Conservation (phyloP, 2,329 filamentous ascomycete genomes). For the Alternaria rosae region DNA sequence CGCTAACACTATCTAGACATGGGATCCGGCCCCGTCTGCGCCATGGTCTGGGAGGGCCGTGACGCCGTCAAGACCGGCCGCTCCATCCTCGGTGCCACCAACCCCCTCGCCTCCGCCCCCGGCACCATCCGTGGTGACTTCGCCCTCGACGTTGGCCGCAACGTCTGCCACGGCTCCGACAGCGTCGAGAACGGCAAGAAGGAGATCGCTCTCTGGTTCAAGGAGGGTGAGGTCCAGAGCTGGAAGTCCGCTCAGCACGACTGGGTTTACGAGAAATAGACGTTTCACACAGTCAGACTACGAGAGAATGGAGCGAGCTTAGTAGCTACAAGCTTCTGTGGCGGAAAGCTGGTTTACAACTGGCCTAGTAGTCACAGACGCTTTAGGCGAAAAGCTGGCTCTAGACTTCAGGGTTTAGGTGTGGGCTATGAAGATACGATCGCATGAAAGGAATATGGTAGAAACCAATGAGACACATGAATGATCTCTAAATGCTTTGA, state of each 20-base stretch:
- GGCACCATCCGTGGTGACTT: constrained; percentile 98
- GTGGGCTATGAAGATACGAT: constrained; percentile 29
- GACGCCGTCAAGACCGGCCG: constrained; percentile 99
- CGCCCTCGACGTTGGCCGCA: constrained; percentile 90
- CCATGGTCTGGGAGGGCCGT: constrained; percentile 99
- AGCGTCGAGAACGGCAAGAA: constrained; percentile 98
- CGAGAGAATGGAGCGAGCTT: background rate
- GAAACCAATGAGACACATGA: constrained; percentile 34
- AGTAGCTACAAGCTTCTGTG: constrained; percentile 4
- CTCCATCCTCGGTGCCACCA: constrained; percentile 96
- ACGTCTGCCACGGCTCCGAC: constrained; percentile 99
- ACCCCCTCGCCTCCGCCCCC: constrained; percentile 91
- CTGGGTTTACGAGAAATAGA: constrained; percentile 95
- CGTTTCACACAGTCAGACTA: background rate
- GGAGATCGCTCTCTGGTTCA: constrained; percentile 99
- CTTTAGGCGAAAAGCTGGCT: background rate
- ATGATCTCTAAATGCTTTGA: constrained; percentile 23
- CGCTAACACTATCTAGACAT: constrained; percentile 71
- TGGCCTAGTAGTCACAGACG: constrained; percentile 3
- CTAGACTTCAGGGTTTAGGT: background rate
- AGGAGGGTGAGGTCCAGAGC: constrained; percentile 80
- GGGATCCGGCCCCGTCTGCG: constrained; percentile 93
- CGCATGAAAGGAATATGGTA: constrained; percentile 23
- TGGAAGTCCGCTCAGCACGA: constrained; percentile 86
- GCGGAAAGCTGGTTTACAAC: background rate